phyloP scores from a whole-genome alignment of 2,329 filamentous ascomycete genomes.

The Davidsoniella eucalypti region DNA sequence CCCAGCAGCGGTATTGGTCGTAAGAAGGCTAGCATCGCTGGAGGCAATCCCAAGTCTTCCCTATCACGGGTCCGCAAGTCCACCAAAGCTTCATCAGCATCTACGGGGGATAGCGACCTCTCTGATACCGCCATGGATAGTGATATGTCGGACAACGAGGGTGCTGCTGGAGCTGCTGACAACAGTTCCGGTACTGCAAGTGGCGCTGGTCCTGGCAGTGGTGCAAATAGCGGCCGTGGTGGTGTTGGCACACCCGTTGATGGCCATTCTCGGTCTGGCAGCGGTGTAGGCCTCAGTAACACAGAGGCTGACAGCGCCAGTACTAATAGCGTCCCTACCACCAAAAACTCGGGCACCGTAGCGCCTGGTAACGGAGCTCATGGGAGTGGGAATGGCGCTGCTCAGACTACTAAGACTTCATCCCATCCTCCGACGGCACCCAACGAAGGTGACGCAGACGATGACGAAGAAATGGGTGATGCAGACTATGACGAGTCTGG shows the following conservation, averaged over 20 bases:
- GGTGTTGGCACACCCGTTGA: conserved; percentile 12
- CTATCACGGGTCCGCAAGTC: conserved; percentile 45
- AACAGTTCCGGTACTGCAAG: conserved; percentile 18
- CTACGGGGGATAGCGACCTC: conserved; percentile 46
- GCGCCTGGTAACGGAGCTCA: conserved; percentile 15
- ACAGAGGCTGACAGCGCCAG: background rate
- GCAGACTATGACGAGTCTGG: conserved; percentile 53
- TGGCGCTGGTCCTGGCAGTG: conserved; percentile 32
- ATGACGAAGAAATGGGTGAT: conserved; percentile 38
- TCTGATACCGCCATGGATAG: conserved; percentile 44
- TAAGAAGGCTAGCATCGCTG: conserved; percentile 27
- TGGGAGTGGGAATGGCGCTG: background rate
- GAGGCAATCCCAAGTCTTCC: conserved; percentile 36
- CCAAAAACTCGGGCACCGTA: background rate
- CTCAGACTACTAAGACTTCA: background rate
- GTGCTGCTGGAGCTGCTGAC: background rate
- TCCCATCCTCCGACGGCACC: conserved; percentile 13
- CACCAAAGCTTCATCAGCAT: conserved; percentile 44
- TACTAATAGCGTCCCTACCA: background rate
- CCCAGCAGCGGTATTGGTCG: conserved; percentile 24
- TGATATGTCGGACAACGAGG: conserved; percentile 31
- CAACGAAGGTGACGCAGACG: conserved; percentile 29
- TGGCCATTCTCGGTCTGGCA: background rate
- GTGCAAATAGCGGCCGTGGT: conserved; percentile 19
- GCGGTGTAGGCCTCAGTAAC: background rate